phyloP scores from a whole-genome alignment of 441 rosid genomes.

The Erodium texanum region DNA sequence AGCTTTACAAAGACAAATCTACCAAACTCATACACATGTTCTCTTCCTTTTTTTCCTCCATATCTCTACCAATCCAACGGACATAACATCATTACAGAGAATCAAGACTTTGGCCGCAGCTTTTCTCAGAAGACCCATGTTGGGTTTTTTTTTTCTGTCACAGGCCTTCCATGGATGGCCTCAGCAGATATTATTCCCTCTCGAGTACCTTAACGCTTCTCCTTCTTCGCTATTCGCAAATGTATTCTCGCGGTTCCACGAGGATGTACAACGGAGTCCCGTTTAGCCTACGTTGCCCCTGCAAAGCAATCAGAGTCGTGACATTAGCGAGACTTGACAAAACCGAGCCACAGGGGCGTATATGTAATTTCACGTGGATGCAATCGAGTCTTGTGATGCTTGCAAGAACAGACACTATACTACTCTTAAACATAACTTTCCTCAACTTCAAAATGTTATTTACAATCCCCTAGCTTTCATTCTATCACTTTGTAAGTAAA shows the following conservation, averaged over 20 bases:
- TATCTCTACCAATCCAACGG: neutral
- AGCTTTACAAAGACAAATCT: neutral
- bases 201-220: neutral
- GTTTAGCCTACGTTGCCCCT: neutral
- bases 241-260: neutral
- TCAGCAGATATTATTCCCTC: neutral
- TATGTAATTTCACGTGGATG: no score
- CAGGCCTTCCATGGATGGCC: no score
- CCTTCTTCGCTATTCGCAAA: neutral
- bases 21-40: neutral
- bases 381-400: no score
- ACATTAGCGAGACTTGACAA: neutral
- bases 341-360: no score
- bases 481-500: no score
- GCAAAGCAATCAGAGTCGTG: neutral
- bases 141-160: no score
- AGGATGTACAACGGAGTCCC: slow-evolving; percentile 1
- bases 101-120: neutral
- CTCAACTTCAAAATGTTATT: no score
- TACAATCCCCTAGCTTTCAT: no score
- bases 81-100: no score
- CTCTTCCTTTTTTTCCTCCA: neutral
- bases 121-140: neutral
- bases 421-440: no score
- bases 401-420: no score